These are phyloP conservation scores for Baeospora myosura DNA, from an alignment of 1,284 basidiomycete genomes.

Conservation along the genomic window DNA sequence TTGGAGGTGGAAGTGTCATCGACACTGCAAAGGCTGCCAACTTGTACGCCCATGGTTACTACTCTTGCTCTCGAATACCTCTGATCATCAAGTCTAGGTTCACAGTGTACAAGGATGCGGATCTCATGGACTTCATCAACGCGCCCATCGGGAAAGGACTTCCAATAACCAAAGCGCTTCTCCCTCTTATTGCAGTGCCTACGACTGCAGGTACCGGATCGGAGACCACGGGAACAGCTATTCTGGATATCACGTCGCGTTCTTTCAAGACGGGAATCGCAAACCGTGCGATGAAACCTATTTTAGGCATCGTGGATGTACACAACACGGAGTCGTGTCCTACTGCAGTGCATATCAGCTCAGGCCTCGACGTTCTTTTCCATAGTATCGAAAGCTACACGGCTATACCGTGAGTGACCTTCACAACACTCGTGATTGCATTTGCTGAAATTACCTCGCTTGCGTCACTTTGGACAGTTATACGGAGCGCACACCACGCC, in stretches of 20 bases:
- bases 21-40: slow-evolving; percentile 94
- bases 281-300: slow-evolving; percentile 84
- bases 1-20: slow-evolving; percentile 93
- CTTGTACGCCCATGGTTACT: slow-evolving; percentile 42
- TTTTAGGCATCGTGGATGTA: slow-evolving; percentile 82
- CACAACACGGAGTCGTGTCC: slow-evolving; percentile 83
- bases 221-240: slow-evolving; percentile 96
- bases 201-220: slow-evolving; percentile 98
- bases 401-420: slow-evolving; percentile 64
- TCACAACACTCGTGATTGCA: too few relatives aligned
- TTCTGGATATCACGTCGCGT: slow-evolving; percentile 85
- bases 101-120: slow-evolving; percentile 83
- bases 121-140: slow-evolving; percentile 94
- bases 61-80: slow-evolving; percentile 2
- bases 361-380: slow-evolving; percentile 91
- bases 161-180: slow-evolving; percentile 70
- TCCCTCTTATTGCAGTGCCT: slow-evolving; percentile 88
- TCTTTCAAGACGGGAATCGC: slow-evolving; percentile 97
- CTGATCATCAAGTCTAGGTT: slow-evolving; percentile 39
- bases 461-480: slow-evolving; percentile 33
- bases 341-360: slow-evolving; percentile 81
- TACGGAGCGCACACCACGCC: slow-evolving; percentile 82
- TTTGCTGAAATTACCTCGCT: slow-evolving; percentile 12
- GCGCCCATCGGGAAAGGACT: slow-evolving; percentile 91
- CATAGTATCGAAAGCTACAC: slow-evolving; percentile 93